phyloP scores from a whole-genome alignment of 192 early-diverging fungal genomes.

The Haplosporangium gracile region DNA sequence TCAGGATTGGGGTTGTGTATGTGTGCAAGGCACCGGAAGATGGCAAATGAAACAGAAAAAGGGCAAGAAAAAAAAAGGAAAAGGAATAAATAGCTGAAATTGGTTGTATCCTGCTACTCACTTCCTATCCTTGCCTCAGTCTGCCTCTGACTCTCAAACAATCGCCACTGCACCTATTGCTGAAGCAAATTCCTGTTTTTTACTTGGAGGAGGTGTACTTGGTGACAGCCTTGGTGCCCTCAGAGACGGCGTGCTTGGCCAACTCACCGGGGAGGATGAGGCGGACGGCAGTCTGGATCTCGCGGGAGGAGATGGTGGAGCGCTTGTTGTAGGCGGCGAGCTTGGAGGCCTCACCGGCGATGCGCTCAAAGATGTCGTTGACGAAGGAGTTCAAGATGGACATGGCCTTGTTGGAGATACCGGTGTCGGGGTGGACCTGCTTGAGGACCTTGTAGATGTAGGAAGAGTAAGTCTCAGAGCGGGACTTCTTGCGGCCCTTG shows the following conservation, averaged over 20 bases:
- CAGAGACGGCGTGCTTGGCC: constrained; percentile 96
- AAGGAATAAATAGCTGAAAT: background rate
- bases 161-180: background rate
- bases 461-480: constrained; percentile 93
- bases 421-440: constrained; percentile 97
- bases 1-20: constrained; percentile 15
- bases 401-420: constrained; percentile 99
- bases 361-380: constrained; percentile 98
- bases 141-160: background rate
- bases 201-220: constrained; percentile 92
- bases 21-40: background rate
- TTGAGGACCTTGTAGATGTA: constrained; percentile 99
- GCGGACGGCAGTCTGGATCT: constrained; percentile 88
- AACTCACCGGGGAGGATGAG: constrained; percentile 88
- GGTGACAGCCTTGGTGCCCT: constrained; percentile 98
- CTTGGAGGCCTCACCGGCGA: constrained; percentile 87
- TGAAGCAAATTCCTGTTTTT: constrained; percentile 38
- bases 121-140: background rate
- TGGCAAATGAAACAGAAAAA: background rate
- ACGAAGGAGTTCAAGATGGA: constrained; percentile 97
- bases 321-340: constrained; percentile 96
- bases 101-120: background rate
- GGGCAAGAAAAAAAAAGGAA: background rate
- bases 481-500: constrained; percentile 76
- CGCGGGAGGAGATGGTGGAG: constrained; percentile 95